Conservation (phyloP, 768 basidiomycete species). For the Gloeostereum incarnatum region DNA sequence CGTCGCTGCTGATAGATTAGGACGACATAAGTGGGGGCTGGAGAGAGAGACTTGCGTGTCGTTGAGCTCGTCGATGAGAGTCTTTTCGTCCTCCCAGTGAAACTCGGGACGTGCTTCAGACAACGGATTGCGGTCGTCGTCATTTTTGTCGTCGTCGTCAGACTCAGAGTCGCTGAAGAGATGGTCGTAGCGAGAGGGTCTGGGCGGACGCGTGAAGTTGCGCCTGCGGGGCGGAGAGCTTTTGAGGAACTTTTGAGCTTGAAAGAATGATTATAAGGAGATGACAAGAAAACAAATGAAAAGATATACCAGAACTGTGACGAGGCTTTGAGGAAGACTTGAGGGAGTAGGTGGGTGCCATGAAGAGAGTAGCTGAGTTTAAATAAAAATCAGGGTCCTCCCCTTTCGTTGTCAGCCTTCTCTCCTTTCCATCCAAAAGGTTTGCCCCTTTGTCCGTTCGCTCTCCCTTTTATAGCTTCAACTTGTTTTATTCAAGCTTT, state of each 20-base stretch:
- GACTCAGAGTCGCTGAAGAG: neutral
- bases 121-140: constrained; percentile 12
- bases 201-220: constrained; percentile 1
- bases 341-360: neutral
- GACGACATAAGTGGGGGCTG: neutral
- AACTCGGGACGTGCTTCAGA: constrained; percentile 17
- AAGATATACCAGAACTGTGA: neutral
- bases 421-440: constrained; percentile 5
- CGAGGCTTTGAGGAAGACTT: neutral
- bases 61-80: constrained; percentile 39
- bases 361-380: neutral
- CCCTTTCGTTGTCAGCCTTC: neutral
- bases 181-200: neutral
- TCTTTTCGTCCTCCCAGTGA: constrained; percentile 44
- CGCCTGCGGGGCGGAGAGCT: constrained; percentile 1
- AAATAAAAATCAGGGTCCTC: constrained; percentile 1
- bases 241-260: constrained; percentile 3
- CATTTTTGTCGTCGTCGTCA: constrained; percentile 13
- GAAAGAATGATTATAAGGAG: neutral
- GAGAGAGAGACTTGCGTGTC: constrained; percentile 26
- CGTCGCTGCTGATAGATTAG: constrained; percentile 11
- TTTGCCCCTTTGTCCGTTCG: constrained; percentile 2
- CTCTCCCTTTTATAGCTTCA: constrained; percentile 3
- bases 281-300: neutral
- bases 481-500: constrained; percentile 3